Conservation (phyloP, 148 eudicot species). For the Persicaria tinctoria region DNA sequence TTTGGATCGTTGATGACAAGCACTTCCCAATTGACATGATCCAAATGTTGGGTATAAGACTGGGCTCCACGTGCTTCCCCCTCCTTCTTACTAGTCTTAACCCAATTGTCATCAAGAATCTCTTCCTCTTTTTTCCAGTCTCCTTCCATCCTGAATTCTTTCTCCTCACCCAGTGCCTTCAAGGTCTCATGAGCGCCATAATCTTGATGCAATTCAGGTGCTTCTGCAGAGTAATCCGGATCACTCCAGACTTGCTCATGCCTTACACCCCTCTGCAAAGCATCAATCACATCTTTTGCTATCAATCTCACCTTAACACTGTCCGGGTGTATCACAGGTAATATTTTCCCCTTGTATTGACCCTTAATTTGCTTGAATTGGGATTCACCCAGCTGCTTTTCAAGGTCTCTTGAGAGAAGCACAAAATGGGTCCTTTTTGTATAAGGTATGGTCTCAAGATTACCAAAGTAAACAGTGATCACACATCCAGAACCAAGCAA, state of each 20-base stretch:
- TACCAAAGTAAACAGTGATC: constrained; percentile 13
- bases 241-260: constrained; percentile 73
- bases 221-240: constrained; percentile 35
- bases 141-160: background rate
- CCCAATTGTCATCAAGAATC: constrained; percentile 78
- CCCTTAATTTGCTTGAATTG: constrained; percentile 16
- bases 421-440: constrained; percentile 16
- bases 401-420: constrained; percentile 1
- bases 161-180: constrained; percentile 19
- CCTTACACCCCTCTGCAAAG: constrained; percentile 66
- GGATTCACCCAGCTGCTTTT: constrained; percentile 4
- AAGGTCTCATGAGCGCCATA: constrained; percentile 23
- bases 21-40: constrained; percentile 85
- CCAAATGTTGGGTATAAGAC: constrained; percentile 52
- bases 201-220: constrained; percentile 12
- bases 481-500: constrained; percentile 20
- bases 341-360: constrained; percentile 51
- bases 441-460: constrained; percentile 20
- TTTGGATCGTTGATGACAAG: constrained; percentile 69
- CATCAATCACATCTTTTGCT: constrained; percentile 58
- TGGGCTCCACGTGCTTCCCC: constrained; percentile 24
- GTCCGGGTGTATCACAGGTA: constrained; percentile 74
- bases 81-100: constrained; percentile 59
- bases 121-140: constrained; percentile 60
- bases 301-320: constrained; percentile 65